Conservation (phyloP, 2,329 filamentous ascomycete genomes). For the Diaporthe caulivora region DNA sequence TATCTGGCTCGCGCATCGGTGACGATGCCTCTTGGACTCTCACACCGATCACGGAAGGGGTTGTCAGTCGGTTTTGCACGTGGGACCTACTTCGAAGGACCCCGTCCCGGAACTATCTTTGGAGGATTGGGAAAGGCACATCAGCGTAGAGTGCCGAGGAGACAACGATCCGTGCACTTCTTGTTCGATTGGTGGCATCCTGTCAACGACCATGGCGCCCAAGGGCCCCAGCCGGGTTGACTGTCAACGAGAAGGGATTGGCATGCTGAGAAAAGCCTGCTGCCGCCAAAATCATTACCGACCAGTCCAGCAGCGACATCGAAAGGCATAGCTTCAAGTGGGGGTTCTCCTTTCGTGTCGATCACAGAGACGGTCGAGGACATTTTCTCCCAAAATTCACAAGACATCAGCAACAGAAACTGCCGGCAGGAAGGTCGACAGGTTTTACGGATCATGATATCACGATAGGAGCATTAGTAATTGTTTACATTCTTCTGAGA, state of each 20-base stretch:
- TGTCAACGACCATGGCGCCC: not conserved
- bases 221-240: not conserved
- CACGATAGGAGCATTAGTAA: conserved; percentile 35
- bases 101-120: not conserved
- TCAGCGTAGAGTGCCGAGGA: not conserved
- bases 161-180: not conserved
- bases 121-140: not conserved
- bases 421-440: conserved; percentile 9
- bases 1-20: not conserved
- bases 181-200: conserved; percentile 5
- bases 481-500: conserved; percentile 31
- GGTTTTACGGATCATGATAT: conserved; percentile 29
- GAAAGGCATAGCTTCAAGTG: not conserved
- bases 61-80: conserved; percentile 5
- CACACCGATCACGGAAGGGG: not conserved
- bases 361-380: not conserved
- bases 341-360: not conserved
- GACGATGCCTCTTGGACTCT: not conserved
- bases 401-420: conserved; percentile 1
- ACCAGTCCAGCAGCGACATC: not conserved
- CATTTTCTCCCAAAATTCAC: conserved; percentile 6
- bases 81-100: not conserved
- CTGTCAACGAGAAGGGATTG: not conserved
- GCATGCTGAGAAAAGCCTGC: not conserved
- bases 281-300: not conserved